Base-by-base conservation (phyloP, 257 asterid genomes). In the Hygrophila difformis region DNA sequence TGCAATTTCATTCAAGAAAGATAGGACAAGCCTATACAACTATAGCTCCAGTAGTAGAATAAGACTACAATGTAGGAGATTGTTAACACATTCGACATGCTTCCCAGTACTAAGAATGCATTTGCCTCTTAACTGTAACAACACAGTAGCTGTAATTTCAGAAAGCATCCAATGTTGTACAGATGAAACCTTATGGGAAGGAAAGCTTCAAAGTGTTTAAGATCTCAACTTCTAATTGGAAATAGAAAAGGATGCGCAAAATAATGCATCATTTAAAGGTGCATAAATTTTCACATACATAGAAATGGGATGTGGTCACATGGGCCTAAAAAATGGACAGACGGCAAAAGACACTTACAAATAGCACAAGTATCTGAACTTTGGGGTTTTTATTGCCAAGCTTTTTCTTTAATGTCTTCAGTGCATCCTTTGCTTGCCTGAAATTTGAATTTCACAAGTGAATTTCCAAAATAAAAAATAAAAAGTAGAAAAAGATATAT, bases 371-470 rank as follows among this genome's bases (percentile, higher is more conserved):
- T 56, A 88, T 80, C 72, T 88, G 97, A 61, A 69, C 81, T 57
- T 88, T 81, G 18, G 93, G 94, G 67, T 73, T 88, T 64, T 79
- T 84, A 53, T 61, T 71, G 54, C 73, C 91, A 43, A 88, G 59
- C 37, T 77, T 87, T 67, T 88, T 84, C 87, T 88, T 88, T 55
- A 88, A 64, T 61, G 67, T 67, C 85, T 88, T 84, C 59, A 88
- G 59, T 35, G 91, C 97, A 51, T 84, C 95, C 76, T 84, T 84
- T 13, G 86, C 58, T 69, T 88, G 97, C 69, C 97, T 88, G 84
- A 52, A 60, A 55, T 55, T 50, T 45, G 57, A 60, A 21, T 41
- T 53, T 18, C 24, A 47, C 48, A 38, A n/a, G 57, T 53, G 39
- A 64, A 59, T 23, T 28, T 31, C 38, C 9, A 18, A 36, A 45